Percentiles rank a stretch among this genome's conserved stretches.
Evolutionary conservation across 352 stramenopile genomes (phyloP).

Genomic region (Phytophthora megakarya): DNA sequence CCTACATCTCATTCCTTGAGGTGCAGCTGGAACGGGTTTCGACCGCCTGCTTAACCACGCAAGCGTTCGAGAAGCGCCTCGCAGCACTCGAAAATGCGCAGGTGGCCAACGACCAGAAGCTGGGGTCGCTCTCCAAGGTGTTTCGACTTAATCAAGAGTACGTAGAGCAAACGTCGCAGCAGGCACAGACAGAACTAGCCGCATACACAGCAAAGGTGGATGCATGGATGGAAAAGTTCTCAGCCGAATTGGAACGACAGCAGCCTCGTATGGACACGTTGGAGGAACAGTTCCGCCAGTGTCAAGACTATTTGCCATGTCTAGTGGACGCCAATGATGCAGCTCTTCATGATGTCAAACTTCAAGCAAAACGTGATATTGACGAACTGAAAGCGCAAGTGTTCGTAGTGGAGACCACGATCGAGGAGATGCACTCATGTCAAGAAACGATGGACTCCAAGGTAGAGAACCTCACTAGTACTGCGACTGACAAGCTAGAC

Average conservation of each 20-base stretch:
- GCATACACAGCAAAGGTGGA: constrained; percentile 47
- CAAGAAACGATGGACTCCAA: constrained; percentile 42
- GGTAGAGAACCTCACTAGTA: constrained; percentile 46
- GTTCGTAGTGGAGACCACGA: constrained; percentile 45
- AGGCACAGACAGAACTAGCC: constrained; percentile 43
- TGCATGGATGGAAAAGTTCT: constrained; percentile 74
- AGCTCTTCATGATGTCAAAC: constrained; percentile 32
- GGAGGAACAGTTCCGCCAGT: constrained; percentile 49
- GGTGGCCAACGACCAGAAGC: constrained; percentile 51
- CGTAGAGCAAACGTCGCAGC: constrained; percentile 58
- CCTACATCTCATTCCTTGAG: constrained; percentile 90
- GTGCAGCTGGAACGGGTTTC: constrained; percentile 88
- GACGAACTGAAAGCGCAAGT: constrained; percentile 60
- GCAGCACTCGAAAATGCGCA: constrained; percentile 56
- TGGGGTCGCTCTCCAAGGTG: constrained; percentile 72
- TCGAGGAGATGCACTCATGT: constrained; percentile 45
- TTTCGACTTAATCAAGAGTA: constrained; percentile 76
- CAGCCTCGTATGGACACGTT: constrained; percentile 36
- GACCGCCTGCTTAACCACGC: constrained; percentile 72
- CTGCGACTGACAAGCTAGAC: constrained; percentile 47
- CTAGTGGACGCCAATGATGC: constrained; percentile 34
- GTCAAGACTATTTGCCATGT: constrained; percentile 46
- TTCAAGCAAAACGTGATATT: constrained; percentile 40
- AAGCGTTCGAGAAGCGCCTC: constrained; percentile 72
- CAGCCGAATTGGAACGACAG: constrained; percentile 46